Evolutionary conservation across 495 filamentous ascomycete species (phyloP).

Genomic region (Lepidopterella palustris): DNA sequence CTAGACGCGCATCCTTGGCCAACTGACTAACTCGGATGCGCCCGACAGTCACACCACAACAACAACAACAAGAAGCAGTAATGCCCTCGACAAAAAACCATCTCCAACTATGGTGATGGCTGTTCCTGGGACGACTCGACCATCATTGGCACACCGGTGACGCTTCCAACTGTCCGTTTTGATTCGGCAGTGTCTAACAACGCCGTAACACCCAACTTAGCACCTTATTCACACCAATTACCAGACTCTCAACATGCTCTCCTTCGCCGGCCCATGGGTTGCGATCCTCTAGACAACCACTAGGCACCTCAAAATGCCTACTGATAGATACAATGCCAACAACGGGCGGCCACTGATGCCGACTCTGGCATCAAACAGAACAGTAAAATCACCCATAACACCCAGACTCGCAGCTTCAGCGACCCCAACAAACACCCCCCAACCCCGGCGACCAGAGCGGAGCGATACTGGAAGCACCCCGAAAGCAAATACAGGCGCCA

Average conservation of each 20-base stretch:
- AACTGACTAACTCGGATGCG: not conserved
- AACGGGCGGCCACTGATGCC: slow-evolving; percentile 33
- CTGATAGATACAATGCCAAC: slow-evolving; percentile 20
- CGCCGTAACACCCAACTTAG: not conserved
- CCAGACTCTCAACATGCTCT: not conserved
- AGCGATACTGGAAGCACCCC: slow-evolving; percentile 21
- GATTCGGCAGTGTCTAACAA: not conserved
- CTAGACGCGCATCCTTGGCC: not conserved
- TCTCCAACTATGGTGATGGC: not conserved
- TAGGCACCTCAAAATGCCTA: slow-evolving; percentile 15
- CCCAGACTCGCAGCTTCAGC: slow-evolving; percentile 32
- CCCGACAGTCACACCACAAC: slow-evolving; percentile 2
- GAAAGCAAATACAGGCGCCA: slow-evolving; percentile 11
- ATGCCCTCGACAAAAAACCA: not conserved
- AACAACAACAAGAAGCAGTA: slow-evolving; percentile 1
- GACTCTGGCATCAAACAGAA: slow-evolving; percentile 33
- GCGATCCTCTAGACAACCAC: not conserved
- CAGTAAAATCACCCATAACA: slow-evolving; percentile 32
- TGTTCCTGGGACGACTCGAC: not conserved
- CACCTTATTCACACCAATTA: not conserved
- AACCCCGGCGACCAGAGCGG: slow-evolving; percentile 14
- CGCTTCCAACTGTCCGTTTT: not conserved
- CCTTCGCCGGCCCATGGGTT: not conserved
- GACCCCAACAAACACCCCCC: slow-evolving; percentile 19
- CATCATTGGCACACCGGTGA: not conserved